Conservation (phyloP, 768 basidiomycete genomes). For the Russula brevipes region DNA sequence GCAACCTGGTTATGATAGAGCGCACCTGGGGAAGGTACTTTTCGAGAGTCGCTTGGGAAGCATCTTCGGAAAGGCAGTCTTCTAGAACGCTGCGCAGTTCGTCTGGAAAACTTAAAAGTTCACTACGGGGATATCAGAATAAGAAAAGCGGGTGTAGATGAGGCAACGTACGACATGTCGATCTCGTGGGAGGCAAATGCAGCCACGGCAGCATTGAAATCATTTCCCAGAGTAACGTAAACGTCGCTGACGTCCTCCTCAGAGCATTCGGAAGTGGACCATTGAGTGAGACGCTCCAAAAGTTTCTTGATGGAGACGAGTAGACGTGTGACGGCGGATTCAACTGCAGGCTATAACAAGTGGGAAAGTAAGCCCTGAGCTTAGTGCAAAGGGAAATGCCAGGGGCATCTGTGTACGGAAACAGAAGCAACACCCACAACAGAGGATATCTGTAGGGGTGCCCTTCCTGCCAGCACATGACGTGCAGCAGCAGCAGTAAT, state of each 20-base stretch:
- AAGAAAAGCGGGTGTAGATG: conserved; percentile 1
- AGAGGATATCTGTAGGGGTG: neutral
- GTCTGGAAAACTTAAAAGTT: conserved; percentile 81
- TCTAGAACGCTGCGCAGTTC: conserved; percentile 88
- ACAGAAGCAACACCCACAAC: neutral
- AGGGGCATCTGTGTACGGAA: neutral
- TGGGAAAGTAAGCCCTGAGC: neutral
- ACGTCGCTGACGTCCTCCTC: conserved; percentile 91
- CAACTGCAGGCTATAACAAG: conserved; percentile 61
- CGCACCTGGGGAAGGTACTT: conserved; percentile 88
- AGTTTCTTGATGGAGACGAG: conserved; percentile 93
- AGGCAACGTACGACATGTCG: conserved; percentile 66
- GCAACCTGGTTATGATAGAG: conserved; percentile 84
- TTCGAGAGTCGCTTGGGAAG: conserved; percentile 77
- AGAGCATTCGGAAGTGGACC: conserved; percentile 67
- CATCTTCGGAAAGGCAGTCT: conserved; percentile 86
- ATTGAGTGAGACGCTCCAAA: conserved; percentile 82
- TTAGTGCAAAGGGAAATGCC: no score
- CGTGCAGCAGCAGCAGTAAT: neutral
- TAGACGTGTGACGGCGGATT: conserved; percentile 86
- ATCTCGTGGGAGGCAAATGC: conserved; percentile 84
- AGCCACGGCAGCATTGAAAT: conserved; percentile 90
- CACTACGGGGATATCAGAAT: conserved; percentile 43
- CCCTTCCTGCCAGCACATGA: neutral
- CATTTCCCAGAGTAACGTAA: conserved; percentile 94